Evolutionary conservation across 2,329 filamentous ascomycete genomes (phyloP).

Genomic region (Ascochyta pisi): DNA sequence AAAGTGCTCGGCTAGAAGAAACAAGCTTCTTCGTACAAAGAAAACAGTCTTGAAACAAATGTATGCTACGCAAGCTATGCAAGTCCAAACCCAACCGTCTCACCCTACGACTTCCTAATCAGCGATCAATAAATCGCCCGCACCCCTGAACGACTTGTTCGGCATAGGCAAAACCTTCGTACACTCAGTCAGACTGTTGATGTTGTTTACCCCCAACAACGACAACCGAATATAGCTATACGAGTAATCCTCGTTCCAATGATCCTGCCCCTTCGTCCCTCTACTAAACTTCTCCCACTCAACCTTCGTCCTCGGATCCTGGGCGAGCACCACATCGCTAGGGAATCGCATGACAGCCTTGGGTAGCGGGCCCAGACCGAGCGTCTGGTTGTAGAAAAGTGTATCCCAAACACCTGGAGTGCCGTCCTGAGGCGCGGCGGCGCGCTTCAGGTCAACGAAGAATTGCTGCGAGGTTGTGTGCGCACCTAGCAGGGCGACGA

Average conservation of each 20-base stretch:
- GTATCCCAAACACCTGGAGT: constrained; percentile 45
- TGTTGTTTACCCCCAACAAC: constrained; percentile 61
- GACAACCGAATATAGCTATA: constrained; percentile 59
- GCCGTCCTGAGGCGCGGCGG: constrained; percentile 37
- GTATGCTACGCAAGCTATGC: too few species aligned
- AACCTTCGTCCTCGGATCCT: constrained; percentile 32
- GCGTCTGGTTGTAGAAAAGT: constrained; percentile 42
- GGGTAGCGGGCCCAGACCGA: constrained; percentile 27
- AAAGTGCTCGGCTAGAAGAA: too few species aligned
- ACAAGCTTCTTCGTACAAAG: too few species aligned
- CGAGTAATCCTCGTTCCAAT: constrained; percentile 45
- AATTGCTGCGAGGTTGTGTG: constrained; percentile 42
- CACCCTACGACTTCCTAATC: too few species aligned
- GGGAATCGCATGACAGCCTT: constrained; percentile 39
- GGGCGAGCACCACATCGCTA: constrained; percentile 37
- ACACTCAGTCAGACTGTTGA: constrained; percentile 61
- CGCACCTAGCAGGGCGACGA: constrained; percentile 42
- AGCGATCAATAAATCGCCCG: constrained; percentile 17
- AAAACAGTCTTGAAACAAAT: too few species aligned
- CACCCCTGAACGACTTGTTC: constrained; percentile 16
- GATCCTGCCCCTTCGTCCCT: constrained; percentile 20
- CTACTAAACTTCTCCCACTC: constrained; percentile 33
- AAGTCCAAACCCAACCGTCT: too few species aligned
- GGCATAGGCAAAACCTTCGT: constrained; percentile 54
- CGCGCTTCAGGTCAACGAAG: constrained; percentile 28